Evolutionary conservation across 768 basidiomycete species (phyloP), one percentile per base, ranked within the genome.

Genomic region (Hygrophorus russula): DNA sequence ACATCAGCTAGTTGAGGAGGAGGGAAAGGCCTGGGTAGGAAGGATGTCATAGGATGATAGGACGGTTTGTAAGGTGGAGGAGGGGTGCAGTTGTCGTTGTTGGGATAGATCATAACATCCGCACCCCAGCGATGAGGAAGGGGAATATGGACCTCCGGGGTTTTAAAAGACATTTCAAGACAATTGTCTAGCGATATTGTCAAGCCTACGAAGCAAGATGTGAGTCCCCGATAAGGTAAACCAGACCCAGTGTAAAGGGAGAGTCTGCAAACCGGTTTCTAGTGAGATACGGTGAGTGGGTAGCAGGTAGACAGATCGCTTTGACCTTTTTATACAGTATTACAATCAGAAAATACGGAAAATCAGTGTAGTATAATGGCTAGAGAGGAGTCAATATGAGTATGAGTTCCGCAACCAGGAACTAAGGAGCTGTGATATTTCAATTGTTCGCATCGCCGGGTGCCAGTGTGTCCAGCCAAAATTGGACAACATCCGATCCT

Each of bases 1-100:
- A 85, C 78, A 49, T 68, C 73, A 33, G 66, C 64, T 51, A 81
- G 66, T 18, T 75, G 66, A 52, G 78, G 71, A 39, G 78, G 79
- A 49, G 80, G 80, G 53, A 81, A 82, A 13, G 74, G 71, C 51
- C 75, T 69, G 39, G 71, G 69, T 34, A 70, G 56, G 56, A 78
- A 79, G 52, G 70, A 56, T 43, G 62, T 53, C 58, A 62, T 61
- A 46, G 47, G 48, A 46, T 34, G 31, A 52, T 59, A 56, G 54
- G 53, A 55, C 59, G 59, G 56, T 27, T 41, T 41, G 39, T 8
- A 18, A 14, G 13, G 20, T 13, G 28, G 28, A n/a, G 24, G 27
- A 29, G 28, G n/a, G 15, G 20, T 24, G 12, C 27, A 29, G 18
- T 2, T 28, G n/a, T 29, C 39, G 14, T 5, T 29, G 28, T 18